Base-by-base conservation (phyloP, 1,284 basidiomycete species). In the Athelia psychrophila region DNA sequence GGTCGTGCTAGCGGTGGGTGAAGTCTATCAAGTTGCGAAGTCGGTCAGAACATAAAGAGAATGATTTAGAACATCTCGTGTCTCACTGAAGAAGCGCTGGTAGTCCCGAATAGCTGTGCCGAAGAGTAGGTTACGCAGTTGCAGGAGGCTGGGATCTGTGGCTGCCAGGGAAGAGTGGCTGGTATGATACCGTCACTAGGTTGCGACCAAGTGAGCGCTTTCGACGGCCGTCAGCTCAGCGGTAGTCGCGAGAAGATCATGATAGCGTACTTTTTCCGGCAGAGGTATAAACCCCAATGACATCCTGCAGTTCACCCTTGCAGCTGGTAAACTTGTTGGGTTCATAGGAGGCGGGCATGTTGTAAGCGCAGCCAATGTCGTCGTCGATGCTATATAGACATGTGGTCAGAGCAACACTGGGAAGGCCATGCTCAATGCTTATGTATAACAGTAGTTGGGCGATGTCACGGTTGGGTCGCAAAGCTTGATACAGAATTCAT, bases 261-360 rank as follows among this genome's bases (percentile, higher is more conserved):
- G 10, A 35, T 20, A 18, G 36, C 32, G 22, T 33, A 45, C 32
- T 42, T 32, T 27, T 33, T 3, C 35, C 53, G 32, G 38, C 36
- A 20, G 38, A 23, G 18, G 32, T 46, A 30, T 47, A 54, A 16
- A 46, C 45, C 5, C 36, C 47, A n/a, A 40, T 32, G 19, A 53
- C 47, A 48, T 36, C 49, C 40, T 54, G 52, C 42, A 52, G 25
- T 4, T 74, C 71, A 15, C 67, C 65, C 32, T 56, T 36, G 66
- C 78, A 81, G 32, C 65, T 52, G 56, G 76, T 74, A 60, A 80
- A 78, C 5, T 69, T 67, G 54, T 74, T 75, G 47, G 68, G 50
- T 33, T 60, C 59, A 60, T 77, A 78, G 60, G 72, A 68, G n/a
- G 68, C 80, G 5, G 79, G 80, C 69, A 81, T 79, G 62, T 79